phyloP scores from a whole-genome alignment of 2,329 filamentous ascomycete genomes.

The Rutstroemia sp. region DNA sequence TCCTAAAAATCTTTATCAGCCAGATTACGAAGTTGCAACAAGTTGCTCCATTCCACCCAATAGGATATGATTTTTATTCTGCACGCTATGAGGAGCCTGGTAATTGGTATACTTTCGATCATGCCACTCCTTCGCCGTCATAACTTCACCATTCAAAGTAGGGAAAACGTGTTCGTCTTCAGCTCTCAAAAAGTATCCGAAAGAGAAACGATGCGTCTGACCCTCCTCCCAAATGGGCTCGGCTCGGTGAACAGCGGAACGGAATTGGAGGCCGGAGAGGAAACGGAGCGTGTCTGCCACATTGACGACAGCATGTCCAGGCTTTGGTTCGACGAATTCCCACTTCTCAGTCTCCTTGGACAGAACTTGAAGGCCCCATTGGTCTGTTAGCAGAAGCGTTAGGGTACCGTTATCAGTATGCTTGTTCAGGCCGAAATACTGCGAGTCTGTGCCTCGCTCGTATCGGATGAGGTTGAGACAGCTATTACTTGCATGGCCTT shows the following conservation, averaged over 20 bases:
- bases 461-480: background rate
- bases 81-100: too few relatives aligned
- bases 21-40: too few relatives aligned
- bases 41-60: too few relatives aligned
- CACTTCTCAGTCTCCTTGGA: conserved; percentile 41
- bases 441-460: background rate
- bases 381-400: conserved; percentile 47
- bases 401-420: conserved; percentile 50
- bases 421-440: conserved; percentile 25
- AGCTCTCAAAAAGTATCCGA: too few relatives aligned
- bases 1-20: too few relatives aligned
- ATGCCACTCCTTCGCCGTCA: too few relatives aligned
- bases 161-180: too few relatives aligned
- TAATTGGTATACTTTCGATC: too few relatives aligned
- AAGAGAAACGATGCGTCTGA: too few relatives aligned
- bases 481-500: background rate
- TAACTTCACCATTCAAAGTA: too few relatives aligned
- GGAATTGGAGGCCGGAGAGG: conserved; percentile 42
- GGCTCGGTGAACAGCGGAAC: conserved; percentile 49
- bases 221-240: too few relatives aligned
- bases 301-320: conserved; percentile 46
- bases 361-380: conserved; percentile 40
- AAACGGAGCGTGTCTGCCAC: conserved; percentile 51
- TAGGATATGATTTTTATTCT: too few relatives aligned
- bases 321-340: conserved; percentile 44